Evolutionary conservation across 495 filamentous ascomycete genomes (phyloP).

Genomic region (Margaritispora aquatica): DNA sequence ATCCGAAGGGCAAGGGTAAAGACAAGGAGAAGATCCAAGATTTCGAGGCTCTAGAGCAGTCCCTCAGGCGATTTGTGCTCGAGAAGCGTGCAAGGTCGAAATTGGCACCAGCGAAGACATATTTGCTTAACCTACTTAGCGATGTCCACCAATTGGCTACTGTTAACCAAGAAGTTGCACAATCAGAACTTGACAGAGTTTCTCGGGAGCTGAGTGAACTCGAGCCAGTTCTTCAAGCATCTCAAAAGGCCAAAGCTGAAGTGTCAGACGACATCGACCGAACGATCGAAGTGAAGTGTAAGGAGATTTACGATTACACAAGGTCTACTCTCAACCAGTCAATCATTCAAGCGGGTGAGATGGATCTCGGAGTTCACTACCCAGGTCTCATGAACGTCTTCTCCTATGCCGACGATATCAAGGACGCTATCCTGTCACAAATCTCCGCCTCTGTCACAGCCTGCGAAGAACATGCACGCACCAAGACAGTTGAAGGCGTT

Average conservation of each 20-base stretch:
- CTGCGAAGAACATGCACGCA: conserved; percentile 81
- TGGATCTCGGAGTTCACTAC: conserved; percentile 75
- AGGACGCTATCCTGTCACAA: conserved; percentile 82
- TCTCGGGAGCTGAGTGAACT: conserved; percentile 72
- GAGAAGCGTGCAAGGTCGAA: conserved; percentile 95
- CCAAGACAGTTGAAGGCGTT: conserved; percentile 74
- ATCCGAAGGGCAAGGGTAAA: conserved; percentile 77
- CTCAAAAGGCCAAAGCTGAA: conserved; percentile 74
- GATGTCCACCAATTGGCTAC: conserved; percentile 77
- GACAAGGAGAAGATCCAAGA: conserved; percentile 81
- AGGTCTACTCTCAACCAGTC: conserved; percentile 62
- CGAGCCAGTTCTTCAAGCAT: conserved; percentile 77
- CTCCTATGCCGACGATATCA: conserved; percentile 89
- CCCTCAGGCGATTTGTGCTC: conserved; percentile 86
- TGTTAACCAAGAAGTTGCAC: conserved; percentile 82
- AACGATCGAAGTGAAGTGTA: conserved; percentile 77
- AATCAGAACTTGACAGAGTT: conserved; percentile 81
- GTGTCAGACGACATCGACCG: conserved; percentile 74
- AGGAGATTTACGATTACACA: conserved; percentile 77
- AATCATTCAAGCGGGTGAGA: conserved; percentile 69
- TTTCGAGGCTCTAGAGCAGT: conserved; percentile 82
- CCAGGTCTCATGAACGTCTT: conserved; percentile 80
- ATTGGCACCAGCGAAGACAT: conserved; percentile 91
- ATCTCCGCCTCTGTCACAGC: conserved; percentile 68
- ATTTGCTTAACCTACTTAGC: conserved; percentile 86